phyloP scores from a whole-genome alignment of 2,329 filamentous ascomycete genomes.

The Fusarium floridanum region DNA sequence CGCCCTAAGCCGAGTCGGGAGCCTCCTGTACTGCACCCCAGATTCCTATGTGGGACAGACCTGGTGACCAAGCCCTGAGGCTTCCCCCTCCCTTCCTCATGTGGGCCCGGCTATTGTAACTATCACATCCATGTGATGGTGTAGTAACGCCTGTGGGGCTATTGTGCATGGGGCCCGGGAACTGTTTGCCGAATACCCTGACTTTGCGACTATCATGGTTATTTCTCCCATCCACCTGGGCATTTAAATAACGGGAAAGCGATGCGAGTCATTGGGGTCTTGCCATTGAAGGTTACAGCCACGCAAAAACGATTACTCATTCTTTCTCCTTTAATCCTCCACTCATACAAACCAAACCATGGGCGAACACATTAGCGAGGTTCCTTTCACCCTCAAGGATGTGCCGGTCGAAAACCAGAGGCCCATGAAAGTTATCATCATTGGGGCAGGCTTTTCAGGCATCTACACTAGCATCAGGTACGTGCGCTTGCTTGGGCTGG shows the following conservation, averaged over 20 bases:
- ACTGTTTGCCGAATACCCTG: neutral
- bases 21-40: neutral
- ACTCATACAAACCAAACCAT: neutral
- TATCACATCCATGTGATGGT: neutral
- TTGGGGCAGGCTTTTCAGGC: slow-evolving; percentile 25
- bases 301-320: neutral
- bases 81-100: neutral
- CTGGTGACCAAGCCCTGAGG: neutral
- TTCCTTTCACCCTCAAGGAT: slow-evolving; percentile 13
- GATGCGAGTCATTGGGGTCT: neutral
- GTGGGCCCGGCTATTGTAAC: neutral
- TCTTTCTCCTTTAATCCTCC: neutral
- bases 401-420: slow-evolving; percentile 23
- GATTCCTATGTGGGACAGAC: neutral
- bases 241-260: neutral
- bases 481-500: neutral
- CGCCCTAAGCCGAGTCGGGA: neutral
- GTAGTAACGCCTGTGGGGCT: neutral
- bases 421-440: slow-evolving; percentile 13
- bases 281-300: neutral
- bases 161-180: neutral
- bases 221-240: neutral
- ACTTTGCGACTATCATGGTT: neutral
- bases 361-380: neutral
- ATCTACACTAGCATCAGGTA: slow-evolving; percentile 27